phyloP scores from a whole-genome alignment of 495 filamentous ascomycete genomes.

The Penicillium paradoxum region DNA sequence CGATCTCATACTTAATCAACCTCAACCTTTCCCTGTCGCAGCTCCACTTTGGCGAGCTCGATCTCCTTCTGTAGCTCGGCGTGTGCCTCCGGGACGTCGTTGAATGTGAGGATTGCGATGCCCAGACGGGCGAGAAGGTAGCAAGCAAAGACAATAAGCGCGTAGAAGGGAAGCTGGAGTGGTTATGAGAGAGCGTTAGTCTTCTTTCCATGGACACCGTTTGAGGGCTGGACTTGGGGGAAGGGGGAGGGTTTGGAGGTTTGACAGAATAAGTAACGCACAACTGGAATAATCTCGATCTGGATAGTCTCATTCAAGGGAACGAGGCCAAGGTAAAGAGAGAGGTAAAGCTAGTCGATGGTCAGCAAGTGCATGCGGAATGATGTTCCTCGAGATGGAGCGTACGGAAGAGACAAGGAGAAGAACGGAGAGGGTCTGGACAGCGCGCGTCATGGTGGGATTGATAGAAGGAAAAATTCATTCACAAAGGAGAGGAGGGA shows the following conservation, averaged over 20 bases:
- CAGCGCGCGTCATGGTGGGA: conserved; percentile 79
- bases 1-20: conserved; percentile 37
- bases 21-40: conserved; percentile 46
- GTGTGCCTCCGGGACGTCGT: conserved; percentile 89
- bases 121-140: conserved; percentile 91
- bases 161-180: conserved; percentile 82
- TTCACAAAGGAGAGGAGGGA: conserved; percentile 7
- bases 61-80: conserved; percentile 74
- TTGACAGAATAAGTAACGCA: conserved; percentile 27
- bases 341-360: conserved; percentile 70
- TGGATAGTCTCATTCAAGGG: conserved; percentile 67
- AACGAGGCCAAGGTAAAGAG: conserved; percentile 76
- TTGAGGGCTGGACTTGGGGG: no score
- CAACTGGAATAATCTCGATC: conserved; percentile 50
- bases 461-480: background rate
- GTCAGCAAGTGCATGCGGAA: conserved; percentile 4
- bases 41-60: conserved; percentile 45
- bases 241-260: no score
- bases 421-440: conserved; percentile 82
- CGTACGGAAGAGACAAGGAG: conserved; percentile 83
- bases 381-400: background rate
- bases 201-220: background rate
- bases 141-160: conserved; percentile 83
- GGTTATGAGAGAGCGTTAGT: background rate
- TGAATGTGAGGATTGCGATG: conserved; percentile 89